Evolutionary conservation across 2,329 filamentous ascomycete genomes (phyloP).

Genomic region (Aspergillus arachidicola): DNA sequence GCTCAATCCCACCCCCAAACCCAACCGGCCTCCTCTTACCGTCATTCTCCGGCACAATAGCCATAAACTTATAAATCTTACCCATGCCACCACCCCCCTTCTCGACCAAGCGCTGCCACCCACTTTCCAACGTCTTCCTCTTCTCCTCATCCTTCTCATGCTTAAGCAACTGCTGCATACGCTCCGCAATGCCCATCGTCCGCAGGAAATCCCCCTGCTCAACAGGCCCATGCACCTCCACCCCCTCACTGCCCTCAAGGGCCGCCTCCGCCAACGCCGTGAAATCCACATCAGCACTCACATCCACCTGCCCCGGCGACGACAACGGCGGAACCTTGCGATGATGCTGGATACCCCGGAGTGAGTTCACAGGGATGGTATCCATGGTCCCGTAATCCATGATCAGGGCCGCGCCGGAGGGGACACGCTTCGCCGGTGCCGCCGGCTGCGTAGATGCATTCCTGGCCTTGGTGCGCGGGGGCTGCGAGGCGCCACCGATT

Average conservation of each 20-base stretch:
- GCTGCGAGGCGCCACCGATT: slow-evolving; percentile 69
- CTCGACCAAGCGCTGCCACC: slow-evolving; percentile 84
- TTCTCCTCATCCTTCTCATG: slow-evolving; percentile 53
- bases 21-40: slow-evolving; percentile 79
- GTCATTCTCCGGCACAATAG: slow-evolving; percentile 80
- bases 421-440: slow-evolving; percentile 57
- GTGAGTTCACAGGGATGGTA: slow-evolving; percentile 81
- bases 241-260: slow-evolving; percentile 70
- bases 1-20: slow-evolving; percentile 71
- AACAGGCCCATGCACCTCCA: slow-evolving; percentile 92
- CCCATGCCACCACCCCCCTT: slow-evolving; percentile 85
- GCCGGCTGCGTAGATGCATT: slow-evolving; percentile 27
- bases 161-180: slow-evolving; percentile 68
- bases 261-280: slow-evolving; percentile 81
- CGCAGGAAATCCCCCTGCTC: slow-evolving; percentile 80
- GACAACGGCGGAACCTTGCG: slow-evolving; percentile 75
- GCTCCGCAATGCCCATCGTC: slow-evolving; percentile 79
- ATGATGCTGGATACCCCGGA: slow-evolving; percentile 85
- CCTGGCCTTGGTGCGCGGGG: slow-evolving; percentile 22
- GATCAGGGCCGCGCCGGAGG: slow-evolving; percentile 87
- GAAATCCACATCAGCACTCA: slow-evolving; percentile 94
- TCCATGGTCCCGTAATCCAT: slow-evolving; percentile 87
- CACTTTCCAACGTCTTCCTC: slow-evolving; percentile 66
- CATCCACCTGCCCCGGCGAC: slow-evolving; percentile 78
- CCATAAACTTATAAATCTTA: slow-evolving; percentile 88